Evolutionary conservation across 306 rosid genomes (phyloP), one percentile per base, ranked within the genome.

Genomic region (Dalbergia cultrata): DNA sequence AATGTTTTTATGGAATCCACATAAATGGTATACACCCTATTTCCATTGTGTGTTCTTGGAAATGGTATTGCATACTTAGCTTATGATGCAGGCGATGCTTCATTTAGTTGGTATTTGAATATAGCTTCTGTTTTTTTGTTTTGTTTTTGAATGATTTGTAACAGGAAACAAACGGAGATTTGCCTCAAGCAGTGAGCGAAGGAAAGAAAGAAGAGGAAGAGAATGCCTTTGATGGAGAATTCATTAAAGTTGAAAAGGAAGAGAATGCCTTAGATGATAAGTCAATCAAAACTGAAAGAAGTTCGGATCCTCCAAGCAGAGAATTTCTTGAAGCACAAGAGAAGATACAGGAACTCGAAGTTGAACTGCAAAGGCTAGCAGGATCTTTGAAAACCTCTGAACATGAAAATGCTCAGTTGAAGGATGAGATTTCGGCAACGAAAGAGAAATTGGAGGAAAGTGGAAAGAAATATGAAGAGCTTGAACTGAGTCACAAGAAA

Each of bases 211-310:
- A 95, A 70, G 97, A 92, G 66, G 99, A 95, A 80, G 97, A 95
- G 54, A 89, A 88, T 69, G 84, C 89, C 67, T 85, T 92, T 7
- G 99, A 92, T 79, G 99, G 97, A 34, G 99, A 93, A 77, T 95
- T 95, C 87, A 92, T 95, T 18, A 95, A 95, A 86, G 93, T 95
- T 73, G 99, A 95, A 86, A 95, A 82, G 90, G 98, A 93, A 84
- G 86, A 83, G 77, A 83, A 83, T 67, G 62, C 50, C 35, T 9
- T 26, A 12, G 90, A 26, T 26, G 83, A 81, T 34, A 86, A 86
- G 54, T 75, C 87, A 63, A 1, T 1, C 31, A 26, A 26, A 26
- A 26, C 78, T 6, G 94, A 84, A 71, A 86, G 88, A 86, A 91
- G 93, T 81, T 79, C 89, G 4, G 87, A 84, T 59, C 79, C 79